Conservation (phyloP, 1,284 basidiomycete species). For the Ustilago trichophora region DNA sequence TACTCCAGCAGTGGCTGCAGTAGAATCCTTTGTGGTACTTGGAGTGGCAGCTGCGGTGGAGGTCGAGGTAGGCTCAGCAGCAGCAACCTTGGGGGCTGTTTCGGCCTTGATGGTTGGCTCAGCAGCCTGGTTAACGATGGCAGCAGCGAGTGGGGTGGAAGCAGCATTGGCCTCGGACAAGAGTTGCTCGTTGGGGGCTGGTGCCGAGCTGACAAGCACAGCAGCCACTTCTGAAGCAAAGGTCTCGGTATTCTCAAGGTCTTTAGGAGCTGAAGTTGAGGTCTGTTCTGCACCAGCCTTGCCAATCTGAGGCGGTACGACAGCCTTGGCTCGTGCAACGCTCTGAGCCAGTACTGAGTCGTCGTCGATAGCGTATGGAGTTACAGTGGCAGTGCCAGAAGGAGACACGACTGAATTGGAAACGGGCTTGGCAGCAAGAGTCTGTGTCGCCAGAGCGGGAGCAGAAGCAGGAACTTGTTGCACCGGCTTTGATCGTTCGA, state of each 20-base stretch:
- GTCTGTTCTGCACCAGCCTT: background rate
- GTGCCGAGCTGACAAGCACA: conserved; percentile 5
- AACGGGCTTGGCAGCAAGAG: background rate
- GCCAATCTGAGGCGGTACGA: no score
- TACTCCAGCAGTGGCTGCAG: conserved; percentile 12
- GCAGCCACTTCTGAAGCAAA: conserved; percentile 20
- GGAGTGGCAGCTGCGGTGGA: background rate
- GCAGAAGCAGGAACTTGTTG: conserved; percentile 3
- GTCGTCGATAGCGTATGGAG: conserved; percentile 5
- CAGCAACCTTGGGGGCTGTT: background rate
- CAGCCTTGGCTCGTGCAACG: background rate
- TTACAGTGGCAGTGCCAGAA: background rate
- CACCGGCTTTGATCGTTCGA: background rate
- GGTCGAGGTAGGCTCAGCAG: background rate
- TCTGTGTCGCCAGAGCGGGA: no score
- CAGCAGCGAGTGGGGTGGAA: conserved; percentile 3
- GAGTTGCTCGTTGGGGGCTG: conserved; percentile 2
- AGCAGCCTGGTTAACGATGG: conserved; percentile 6
- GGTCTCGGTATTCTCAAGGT: background rate
- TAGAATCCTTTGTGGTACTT: background rate
- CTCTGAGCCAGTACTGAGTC: background rate
- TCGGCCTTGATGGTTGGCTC: background rate
- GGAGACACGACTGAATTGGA: background rate
- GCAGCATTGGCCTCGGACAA: conserved; percentile 7
- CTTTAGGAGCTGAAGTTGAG: background rate